Evolutionary conservation across 2,329 filamentous ascomycete species (phyloP).

Genomic region (Hypoxylon sp.): DNA sequence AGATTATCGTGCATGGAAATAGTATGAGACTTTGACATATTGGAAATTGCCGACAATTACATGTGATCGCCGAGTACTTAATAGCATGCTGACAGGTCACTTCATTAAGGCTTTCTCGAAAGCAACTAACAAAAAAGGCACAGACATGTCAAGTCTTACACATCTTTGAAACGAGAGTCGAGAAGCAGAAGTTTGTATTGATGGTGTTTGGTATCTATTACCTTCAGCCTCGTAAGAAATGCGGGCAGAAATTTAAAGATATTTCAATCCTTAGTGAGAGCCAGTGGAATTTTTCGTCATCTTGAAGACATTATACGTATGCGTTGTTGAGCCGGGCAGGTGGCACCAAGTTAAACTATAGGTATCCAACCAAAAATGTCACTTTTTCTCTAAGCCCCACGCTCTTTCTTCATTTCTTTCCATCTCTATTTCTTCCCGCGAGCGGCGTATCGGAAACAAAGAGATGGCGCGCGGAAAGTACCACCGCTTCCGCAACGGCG

Average conservation of each 20-base stretch:
- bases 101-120: neutral
- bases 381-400: neutral
- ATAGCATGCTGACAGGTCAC: neutral
- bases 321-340: neutral
- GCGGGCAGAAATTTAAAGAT: too few species aligned
- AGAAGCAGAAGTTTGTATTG: too few species aligned
- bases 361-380: neutral
- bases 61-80: neutral
- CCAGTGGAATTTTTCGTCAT: too few species aligned
- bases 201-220: too few species aligned
- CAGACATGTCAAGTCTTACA: neutral
- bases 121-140: neutral
- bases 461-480: slow-evolving; percentile 59
- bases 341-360: neutral
- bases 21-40: neutral
- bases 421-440: neutral
- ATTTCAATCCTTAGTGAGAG: too few species aligned
- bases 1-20: neutral
- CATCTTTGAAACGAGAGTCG: too few species aligned
- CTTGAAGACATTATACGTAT: too few species aligned
- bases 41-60: neutral
- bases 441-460: neutral
- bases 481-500: slow-evolving; percentile 64
- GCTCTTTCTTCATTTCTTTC: neutral
- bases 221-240: too few species aligned